phyloP scores from a whole-genome alignment of 2,329 filamentous ascomycete genomes.

The Cladosporium sp. region DNA sequence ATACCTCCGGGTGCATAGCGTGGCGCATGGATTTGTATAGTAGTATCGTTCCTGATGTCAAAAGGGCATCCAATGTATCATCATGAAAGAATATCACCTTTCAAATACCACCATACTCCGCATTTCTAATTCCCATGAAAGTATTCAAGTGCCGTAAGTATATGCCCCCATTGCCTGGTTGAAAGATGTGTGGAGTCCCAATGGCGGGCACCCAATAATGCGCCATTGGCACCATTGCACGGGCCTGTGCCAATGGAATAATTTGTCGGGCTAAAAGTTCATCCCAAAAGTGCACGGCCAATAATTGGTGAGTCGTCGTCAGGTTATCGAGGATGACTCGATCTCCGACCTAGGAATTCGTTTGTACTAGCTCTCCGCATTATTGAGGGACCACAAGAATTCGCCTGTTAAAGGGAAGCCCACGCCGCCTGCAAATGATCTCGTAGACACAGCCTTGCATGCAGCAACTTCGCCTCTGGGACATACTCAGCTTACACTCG shows the following conservation, averaged over 20 bases:
- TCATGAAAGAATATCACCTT: not conserved
- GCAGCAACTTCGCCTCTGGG: conserved; percentile 29
- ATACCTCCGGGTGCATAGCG: conserved; percentile 2
- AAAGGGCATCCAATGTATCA: conserved; percentile 5
- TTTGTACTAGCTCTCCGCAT: not conserved
- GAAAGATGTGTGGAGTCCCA: too few relatives aligned
- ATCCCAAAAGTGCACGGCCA: conserved; percentile 1
- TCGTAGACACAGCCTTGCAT: conserved; percentile 17
- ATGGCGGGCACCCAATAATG: too few relatives aligned
- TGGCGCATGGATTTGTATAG: conserved; percentile 9
- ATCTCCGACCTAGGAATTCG: not conserved
- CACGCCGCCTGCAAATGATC: too few relatives aligned
- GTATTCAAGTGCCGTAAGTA: too few relatives aligned
- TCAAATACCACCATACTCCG: too few relatives aligned
- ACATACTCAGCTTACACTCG: conserved; percentile 25
- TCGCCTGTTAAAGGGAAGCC: too few relatives aligned
- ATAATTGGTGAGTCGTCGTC: conserved; percentile 5
- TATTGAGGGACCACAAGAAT: conserved; percentile 7
- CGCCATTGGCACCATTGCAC: too few relatives aligned
- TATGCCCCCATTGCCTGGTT: too few relatives aligned
- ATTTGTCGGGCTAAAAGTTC: not conserved
- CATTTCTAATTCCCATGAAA: not conserved
- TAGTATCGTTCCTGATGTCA: conserved; percentile 2
- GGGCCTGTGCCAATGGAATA: too few relatives aligned
- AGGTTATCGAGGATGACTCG: conserved; percentile 9